Conservation (phyloP, 345 rosid species). For the Hypericum androsaemum region DNA sequence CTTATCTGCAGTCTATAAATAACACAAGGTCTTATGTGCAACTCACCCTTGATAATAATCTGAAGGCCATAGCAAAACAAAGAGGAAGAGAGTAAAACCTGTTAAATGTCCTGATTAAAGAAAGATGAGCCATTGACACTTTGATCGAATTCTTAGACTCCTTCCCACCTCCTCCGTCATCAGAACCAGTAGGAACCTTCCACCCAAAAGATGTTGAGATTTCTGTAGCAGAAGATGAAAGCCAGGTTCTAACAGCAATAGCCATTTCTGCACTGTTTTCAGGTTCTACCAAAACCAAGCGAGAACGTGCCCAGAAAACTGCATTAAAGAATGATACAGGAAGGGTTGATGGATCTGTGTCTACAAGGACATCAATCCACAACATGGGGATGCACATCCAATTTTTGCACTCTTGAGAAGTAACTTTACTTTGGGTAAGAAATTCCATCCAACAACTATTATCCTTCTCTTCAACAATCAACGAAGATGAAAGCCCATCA, state of each 20-base stretch:
- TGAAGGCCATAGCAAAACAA: conserved; percentile 6
- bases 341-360: conserved; percentile 44
- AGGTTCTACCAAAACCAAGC: conserved; percentile 67
- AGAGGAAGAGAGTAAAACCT: conserved; percentile 38
- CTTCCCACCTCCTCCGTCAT: conserved; percentile 80
- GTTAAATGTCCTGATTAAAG: conserved; percentile 60
- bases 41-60: conserved; percentile 1
- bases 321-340: conserved; percentile 77
- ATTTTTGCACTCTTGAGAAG: conserved; percentile 46
- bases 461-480: conserved; percentile 36
- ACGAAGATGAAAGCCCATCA: conserved; percentile 27
- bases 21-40: neutral
- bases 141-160: conserved; percentile 72
- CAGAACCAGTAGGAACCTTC: conserved; percentile 85
- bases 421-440: conserved; percentile 45
- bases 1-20: neutral
- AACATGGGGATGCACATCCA: conserved; percentile 96
- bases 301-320: conserved; percentile 92
- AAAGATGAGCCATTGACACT: conserved; percentile 58
- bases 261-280: conserved; percentile 54
- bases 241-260: conserved; percentile 58
- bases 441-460: conserved; percentile 59
- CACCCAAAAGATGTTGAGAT: conserved; percentile 72
- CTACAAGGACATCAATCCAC: conserved; percentile 77
- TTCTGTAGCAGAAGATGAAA: conserved; percentile 55